These are phyloP conservation scores for Rugosomyces carneus DNA, from an alignment of 1,284 basidiomycete species.

Conservation along the genomic window DNA sequence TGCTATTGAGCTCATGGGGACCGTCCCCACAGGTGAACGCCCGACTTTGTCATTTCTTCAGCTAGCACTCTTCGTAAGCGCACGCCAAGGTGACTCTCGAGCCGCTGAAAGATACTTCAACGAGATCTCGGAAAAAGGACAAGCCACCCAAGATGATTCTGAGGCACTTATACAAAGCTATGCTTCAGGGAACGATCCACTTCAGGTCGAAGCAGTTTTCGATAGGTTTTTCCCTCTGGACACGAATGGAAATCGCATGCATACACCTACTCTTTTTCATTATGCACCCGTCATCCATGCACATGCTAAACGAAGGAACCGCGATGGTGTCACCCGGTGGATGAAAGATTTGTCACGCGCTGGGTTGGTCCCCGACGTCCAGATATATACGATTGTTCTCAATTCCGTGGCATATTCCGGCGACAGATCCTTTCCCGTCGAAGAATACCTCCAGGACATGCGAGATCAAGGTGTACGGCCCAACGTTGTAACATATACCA, in stretches of 20 bases:
- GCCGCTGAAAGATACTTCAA: constrained; percentile 40
- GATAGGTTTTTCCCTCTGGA: constrained; percentile 43
- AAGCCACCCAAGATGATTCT: constrained; percentile 27
- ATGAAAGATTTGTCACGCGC: constrained; percentile 45
- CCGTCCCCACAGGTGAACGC: constrained; percentile 18
- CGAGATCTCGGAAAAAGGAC: constrained; percentile 26
- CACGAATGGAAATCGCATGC: constrained; percentile 21
- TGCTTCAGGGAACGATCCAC: constrained; percentile 38
- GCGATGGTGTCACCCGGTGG: constrained; percentile 51
- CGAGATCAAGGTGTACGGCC: constrained; percentile 42
- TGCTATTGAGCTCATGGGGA: constrained; percentile 39
- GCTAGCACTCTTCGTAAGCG: constrained; percentile 45
- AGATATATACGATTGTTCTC: constrained; percentile 60
- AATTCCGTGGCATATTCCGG: constrained; percentile 52
- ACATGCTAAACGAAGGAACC: constrained; percentile 43
- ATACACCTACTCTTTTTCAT: constrained; percentile 41
- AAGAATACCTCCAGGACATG: constrained; percentile 61
- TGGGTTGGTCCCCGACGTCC: constrained; percentile 45
- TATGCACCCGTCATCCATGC: constrained; percentile 56
- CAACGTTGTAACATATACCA: constrained; percentile 57
- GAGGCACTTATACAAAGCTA: constrained; percentile 49
- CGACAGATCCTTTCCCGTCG: constrained; percentile 51
- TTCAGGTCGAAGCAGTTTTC: constrained; percentile 47
- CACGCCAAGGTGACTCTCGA: constrained; percentile 43
- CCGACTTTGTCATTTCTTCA: constrained; percentile 26